Percentiles rank a stretch among this genome's conserved stretches.
Conservation (phyloP, 202 grass and related monocot genomes). For the Bolboschoenoplectus hybrid region DNA sequence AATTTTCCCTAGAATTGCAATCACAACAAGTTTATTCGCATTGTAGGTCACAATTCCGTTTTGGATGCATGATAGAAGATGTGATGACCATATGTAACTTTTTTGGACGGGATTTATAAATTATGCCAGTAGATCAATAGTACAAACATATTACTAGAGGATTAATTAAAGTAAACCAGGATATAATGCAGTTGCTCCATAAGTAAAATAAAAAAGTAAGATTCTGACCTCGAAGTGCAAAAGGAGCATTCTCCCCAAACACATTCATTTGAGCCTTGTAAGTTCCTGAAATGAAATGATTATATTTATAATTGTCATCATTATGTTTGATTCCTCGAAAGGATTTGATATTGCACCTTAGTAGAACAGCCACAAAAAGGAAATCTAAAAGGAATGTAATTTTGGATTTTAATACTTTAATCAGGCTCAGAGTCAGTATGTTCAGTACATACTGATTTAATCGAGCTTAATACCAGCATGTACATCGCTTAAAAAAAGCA, state of each 20-base stretch:
- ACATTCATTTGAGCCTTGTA: constrained; percentile 25
- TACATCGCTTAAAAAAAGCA: background rate
- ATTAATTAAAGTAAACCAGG: background rate
- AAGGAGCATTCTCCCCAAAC: constrained; percentile 36
- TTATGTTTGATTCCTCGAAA: constrained; percentile 23
- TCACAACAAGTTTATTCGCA: background rate
- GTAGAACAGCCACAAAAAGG: background rate
- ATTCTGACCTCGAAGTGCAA: constrained; percentile 50
- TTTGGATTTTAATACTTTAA: background rate
- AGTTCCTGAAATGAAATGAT: constrained; percentile 33
- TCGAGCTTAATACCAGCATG: background rate
- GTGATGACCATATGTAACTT: background rate
- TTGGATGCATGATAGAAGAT: constrained; percentile 11
- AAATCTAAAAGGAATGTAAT: background rate
- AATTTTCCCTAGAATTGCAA: background rate
- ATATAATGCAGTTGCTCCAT: background rate
- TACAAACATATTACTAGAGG: background rate
- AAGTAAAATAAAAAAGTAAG: background rate
- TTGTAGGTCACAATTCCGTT: background rate
- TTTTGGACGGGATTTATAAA: background rate
- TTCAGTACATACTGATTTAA: background rate
- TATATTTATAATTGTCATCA: background rate
- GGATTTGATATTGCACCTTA: background rate
- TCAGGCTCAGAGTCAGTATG: background rate
- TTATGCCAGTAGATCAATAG: background rate